A percentile compares a stretch with the other conserved stretches of the same genome.
phyloP scores from a whole-genome alignment of 768 basidiomycete species.

The Collybiopsis confluens region DNA sequence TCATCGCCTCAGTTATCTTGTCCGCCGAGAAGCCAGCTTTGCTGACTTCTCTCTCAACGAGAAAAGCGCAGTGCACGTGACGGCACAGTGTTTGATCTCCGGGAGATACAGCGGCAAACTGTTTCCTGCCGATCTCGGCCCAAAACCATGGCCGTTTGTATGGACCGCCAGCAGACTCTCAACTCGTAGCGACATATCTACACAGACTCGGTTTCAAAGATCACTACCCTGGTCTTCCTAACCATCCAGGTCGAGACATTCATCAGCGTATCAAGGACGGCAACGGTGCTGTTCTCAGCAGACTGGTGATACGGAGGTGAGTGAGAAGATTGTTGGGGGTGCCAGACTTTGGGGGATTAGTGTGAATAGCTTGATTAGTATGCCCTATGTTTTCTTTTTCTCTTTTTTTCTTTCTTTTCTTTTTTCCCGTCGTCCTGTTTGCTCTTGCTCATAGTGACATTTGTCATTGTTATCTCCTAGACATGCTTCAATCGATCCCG shows the following conservation, averaged over 20 bases:
- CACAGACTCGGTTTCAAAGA: conserved; percentile 84
- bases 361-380: conserved; percentile 96
- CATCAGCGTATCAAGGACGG: conserved; percentile 90
- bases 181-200: conserved; percentile 84
- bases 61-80: no score
- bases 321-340: conserved; percentile 89
- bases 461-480: conserved; percentile 43
- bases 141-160: conserved; percentile 93
- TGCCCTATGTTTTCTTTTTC: conserved; percentile 99
- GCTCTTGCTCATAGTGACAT: not conserved
- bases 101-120: no score
- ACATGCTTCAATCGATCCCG: conserved; percentile 96
- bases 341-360: conserved; percentile 96
- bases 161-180: conserved; percentile 89
- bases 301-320: conserved; percentile 86
- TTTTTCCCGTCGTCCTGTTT: no score
- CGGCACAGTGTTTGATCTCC: no score
- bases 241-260: conserved; percentile 81
- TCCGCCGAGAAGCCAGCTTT: no score
- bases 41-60: no score
- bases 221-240: conserved; percentile 84
- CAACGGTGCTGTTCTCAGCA: conserved; percentile 88
- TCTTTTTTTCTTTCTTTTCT: no score
- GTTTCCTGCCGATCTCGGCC: conserved; percentile 94
- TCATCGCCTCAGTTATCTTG: no score